Evolutionary conservation across 2,329 filamentous ascomycete genomes (phyloP).

Genomic region (Dendryphion nanum): DNA sequence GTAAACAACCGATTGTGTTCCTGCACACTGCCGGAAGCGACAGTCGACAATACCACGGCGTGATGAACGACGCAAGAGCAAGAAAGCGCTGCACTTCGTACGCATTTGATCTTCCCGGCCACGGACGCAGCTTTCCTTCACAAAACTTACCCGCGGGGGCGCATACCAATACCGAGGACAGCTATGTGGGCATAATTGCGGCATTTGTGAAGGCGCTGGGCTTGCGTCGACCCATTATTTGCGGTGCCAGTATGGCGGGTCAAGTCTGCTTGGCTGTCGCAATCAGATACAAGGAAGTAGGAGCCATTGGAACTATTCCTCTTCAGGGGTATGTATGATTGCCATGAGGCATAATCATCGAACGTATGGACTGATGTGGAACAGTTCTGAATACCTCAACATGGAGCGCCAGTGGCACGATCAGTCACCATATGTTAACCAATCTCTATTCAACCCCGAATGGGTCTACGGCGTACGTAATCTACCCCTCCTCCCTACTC

Average conservation of each 20-base stretch:
- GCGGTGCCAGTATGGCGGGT: slow-evolving; percentile 52
- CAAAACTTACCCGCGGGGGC: slow-evolving; percentile 42
- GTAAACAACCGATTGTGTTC: slow-evolving; percentile 48
- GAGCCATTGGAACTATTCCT: slow-evolving; percentile 47
- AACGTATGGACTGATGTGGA: slow-evolving; percentile 13
- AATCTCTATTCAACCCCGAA: slow-evolving; percentile 49
- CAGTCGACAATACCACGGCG: slow-evolving; percentile 51
- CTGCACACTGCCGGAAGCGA: slow-evolving; percentile 50
- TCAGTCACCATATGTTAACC: slow-evolving; percentile 48
- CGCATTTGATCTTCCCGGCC: slow-evolving; percentile 51
- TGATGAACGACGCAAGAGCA: slow-evolving; percentile 51
- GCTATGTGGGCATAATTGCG: slow-evolving; percentile 47
- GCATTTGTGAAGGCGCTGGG: slow-evolving; percentile 46
- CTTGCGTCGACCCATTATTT: slow-evolving; percentile 49
- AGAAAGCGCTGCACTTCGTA: slow-evolving; percentile 50
- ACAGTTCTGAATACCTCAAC: slow-evolving; percentile 40
- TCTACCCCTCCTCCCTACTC: not conserved
- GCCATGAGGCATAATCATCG: slow-evolving; percentile 8
- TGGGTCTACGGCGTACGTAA: slow-evolving; percentile 46
- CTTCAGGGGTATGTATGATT: slow-evolving; percentile 39
- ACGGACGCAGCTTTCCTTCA: slow-evolving; percentile 49
- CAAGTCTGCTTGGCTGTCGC: slow-evolving; percentile 51
- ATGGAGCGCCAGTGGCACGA: slow-evolving; percentile 48
- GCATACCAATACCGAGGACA: slow-evolving; percentile 51
- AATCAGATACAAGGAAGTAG: slow-evolving; percentile 47